These are phyloP conservation scores for Ceratobasidium papillatum DNA, from an alignment of 1,284 basidiomycete species.

Conservation along the genomic window DNA sequence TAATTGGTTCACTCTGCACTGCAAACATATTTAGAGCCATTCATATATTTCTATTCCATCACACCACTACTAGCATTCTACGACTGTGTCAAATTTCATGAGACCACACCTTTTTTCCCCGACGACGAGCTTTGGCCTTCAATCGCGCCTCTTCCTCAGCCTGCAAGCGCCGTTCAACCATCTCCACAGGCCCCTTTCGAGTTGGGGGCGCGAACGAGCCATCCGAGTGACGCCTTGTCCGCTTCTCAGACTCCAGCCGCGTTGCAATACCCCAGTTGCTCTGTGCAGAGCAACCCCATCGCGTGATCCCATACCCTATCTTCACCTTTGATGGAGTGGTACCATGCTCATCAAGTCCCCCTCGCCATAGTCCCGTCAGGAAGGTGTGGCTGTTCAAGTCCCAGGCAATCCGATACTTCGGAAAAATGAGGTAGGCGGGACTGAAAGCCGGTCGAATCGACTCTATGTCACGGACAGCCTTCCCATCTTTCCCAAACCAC, in stretches of 20 bases:
- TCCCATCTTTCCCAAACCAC: not conserved
- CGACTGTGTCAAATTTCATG: too few species aligned
- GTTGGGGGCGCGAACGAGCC: not conserved
- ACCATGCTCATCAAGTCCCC: not conserved
- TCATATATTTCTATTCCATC: too few species aligned
- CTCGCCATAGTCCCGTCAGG: not conserved
- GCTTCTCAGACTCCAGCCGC: not conserved
- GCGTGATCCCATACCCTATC: not conserved
- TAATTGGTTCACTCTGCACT: too few species aligned
- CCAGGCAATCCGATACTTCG: not conserved
- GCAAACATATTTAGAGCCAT: too few species aligned
- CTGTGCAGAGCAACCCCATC: conserved; percentile 1
- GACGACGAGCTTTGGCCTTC: too few species aligned
- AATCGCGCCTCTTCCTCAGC: too few species aligned
- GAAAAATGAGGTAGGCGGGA: not conserved
- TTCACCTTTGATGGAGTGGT: not conserved
- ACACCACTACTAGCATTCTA: too few species aligned
- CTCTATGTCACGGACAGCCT: not conserved
- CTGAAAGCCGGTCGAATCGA: not conserved
- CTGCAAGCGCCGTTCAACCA: not conserved
- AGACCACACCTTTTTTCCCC: too few species aligned
- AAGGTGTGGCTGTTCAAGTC: not conserved
- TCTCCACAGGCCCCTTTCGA: not conserved
- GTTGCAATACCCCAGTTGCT: not conserved
- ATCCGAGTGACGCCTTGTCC: not conserved